Conservation (phyloP, 371 early-diverging fungal genomes). For the Thermomucor indicae-seudaticae region DNA sequence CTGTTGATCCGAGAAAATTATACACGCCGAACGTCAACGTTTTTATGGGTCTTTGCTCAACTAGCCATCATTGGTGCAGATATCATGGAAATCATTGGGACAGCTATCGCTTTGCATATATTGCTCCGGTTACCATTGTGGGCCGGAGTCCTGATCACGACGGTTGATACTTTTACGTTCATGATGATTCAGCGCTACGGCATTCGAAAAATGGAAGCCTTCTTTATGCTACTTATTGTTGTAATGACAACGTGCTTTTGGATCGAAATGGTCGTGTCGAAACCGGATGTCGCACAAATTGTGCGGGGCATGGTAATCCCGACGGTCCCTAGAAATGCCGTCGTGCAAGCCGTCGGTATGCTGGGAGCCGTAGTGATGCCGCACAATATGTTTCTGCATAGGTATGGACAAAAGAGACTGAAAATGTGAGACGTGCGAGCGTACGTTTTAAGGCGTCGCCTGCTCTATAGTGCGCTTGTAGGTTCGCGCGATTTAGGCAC, state of each 20-base stretch:
- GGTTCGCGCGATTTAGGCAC: conserved; percentile 55
- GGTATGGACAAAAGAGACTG: conserved; percentile 9
- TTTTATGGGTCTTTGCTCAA: conserved; percentile 63
- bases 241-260: conserved; percentile 69
- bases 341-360: conserved; percentile 66
- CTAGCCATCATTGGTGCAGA: conserved; percentile 74
- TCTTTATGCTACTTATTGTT: conserved; percentile 58
- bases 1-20: conserved; percentile 52
- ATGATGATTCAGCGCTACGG: conserved; percentile 63
- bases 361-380: conserved; percentile 74
- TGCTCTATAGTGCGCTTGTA: conserved; percentile 44
- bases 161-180: conserved; percentile 62
- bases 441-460: background rate
- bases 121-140: conserved; percentile 59
- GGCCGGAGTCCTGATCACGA: conserved; percentile 67
- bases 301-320: conserved; percentile 57
- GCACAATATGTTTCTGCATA: conserved; percentile 71
- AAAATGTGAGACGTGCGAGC: background rate
- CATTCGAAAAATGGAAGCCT: conserved; percentile 57
- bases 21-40: conserved; percentile 33
- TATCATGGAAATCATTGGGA: conserved; percentile 74
- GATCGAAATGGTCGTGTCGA: conserved; percentile 57
- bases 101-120: conserved; percentile 71
- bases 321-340: conserved; percentile 48
- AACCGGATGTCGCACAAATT: conserved; percentile 49